A percentile compares a stretch with the other conserved stretches of the same genome.
Evolutionary conservation across 192 early-diverging fungal species (phyloP).

Genomic region (Mortierella hygrophila): DNA sequence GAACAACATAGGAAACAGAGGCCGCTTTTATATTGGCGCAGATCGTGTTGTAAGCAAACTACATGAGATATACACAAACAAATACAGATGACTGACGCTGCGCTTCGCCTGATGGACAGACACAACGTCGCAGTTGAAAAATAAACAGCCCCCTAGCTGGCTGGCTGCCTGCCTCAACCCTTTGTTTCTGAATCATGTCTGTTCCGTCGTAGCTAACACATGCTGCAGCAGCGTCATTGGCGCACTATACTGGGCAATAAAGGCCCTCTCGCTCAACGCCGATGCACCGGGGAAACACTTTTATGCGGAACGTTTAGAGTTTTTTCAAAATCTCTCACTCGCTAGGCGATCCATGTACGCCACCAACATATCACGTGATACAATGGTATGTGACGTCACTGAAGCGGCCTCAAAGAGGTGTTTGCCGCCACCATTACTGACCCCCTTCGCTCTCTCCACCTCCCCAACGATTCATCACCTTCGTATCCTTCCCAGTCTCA

Average conservation of each 20-base stretch:
- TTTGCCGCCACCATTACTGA: not conserved
- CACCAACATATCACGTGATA: not conserved
- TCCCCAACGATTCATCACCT: not conserved
- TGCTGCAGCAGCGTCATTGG: not conserved
- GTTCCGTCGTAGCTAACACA: not conserved
- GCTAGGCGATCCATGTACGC: not conserved
- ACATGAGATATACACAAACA: not conserved
- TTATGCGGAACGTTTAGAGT: not conserved
- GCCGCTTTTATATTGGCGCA: not conserved
- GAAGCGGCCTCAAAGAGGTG: no score
- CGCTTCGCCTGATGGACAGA: not conserved
- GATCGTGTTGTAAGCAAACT: not conserved
- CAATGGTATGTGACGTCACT: no score
- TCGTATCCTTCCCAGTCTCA: not conserved
- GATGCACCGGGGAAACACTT: not conserved
- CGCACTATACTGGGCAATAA: not conserved
- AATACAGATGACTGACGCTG: constrained; percentile 4
- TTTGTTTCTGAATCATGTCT: not conserved
- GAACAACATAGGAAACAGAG: not conserved
- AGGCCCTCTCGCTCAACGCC: not conserved
- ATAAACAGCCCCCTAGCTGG: not conserved
- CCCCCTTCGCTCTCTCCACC: not conserved
- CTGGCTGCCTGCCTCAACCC: not conserved
- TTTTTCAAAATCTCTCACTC: not conserved
- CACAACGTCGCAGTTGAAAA: not conserved